phyloP scores from a whole-genome alignment of 129 eudicot genomes.

The Erigeron canadensis region DNA sequence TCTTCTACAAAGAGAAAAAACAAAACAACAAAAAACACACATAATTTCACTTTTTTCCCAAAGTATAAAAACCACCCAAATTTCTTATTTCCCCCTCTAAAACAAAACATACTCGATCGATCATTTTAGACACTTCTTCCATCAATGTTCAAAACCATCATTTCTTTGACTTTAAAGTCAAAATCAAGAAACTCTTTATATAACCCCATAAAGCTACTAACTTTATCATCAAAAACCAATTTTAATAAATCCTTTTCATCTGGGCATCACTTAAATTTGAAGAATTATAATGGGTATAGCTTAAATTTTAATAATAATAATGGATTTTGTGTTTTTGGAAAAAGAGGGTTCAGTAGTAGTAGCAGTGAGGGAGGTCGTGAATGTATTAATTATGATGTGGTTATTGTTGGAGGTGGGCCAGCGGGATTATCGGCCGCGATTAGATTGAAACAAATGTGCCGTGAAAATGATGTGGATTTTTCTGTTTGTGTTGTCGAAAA shows the following conservation, averaged over 20 bases:
- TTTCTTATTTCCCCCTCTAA: background rate
- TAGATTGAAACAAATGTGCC: constrained; percentile 78
- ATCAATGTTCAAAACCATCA: constrained; percentile 32
- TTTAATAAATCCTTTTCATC: constrained; percentile 35
- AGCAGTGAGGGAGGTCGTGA: constrained; percentile 40
- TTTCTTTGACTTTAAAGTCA: constrained; percentile 26
- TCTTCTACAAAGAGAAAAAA: too few relatives aligned
- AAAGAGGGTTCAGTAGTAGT: constrained; percentile 44
- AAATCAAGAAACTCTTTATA: constrained; percentile 22
- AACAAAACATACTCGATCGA: background rate
- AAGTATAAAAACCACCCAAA: background rate
- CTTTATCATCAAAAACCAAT: constrained; percentile 3
- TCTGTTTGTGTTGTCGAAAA: constrained; percentile 93
- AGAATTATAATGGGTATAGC: background rate
- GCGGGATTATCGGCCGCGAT: constrained; percentile 95
- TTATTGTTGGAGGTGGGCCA: constrained; percentile 93
- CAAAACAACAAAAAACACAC: too few relatives aligned
- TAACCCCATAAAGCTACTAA: background rate
- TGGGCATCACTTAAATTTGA: constrained; percentile 34
- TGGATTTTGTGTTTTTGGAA: constrained; percentile 32
- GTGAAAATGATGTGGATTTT: constrained; percentile 57
- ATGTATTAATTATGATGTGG: constrained; percentile 73
- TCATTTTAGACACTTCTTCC: background rate
- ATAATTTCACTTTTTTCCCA: too few relatives aligned
- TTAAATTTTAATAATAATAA: background rate